These are phyloP conservation scores for Pythium sukuiense DNA, from an alignment of 352 stramenopile species.

Conservation along the genomic window DNA sequence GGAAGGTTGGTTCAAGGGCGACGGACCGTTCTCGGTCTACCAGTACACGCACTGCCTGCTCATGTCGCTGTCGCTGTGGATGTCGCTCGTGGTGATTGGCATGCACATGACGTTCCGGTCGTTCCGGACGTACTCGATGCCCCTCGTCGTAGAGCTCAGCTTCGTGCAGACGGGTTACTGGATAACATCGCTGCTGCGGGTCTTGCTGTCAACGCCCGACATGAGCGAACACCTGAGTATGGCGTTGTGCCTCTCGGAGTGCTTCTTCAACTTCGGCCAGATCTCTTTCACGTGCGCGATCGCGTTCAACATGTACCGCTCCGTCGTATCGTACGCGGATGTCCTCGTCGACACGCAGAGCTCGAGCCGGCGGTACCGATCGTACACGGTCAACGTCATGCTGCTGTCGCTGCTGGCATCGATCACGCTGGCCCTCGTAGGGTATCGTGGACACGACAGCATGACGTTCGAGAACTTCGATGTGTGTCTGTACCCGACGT, in stretches of 20 bases:
- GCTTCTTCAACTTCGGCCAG: slow-evolving; percentile 78
- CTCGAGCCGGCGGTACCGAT: slow-evolving; percentile 50
- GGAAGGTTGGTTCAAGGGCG: background rate
- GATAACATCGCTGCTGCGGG: slow-evolving; percentile 63
- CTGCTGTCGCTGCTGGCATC: slow-evolving; percentile 56
- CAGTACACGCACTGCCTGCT: slow-evolving; percentile 75
- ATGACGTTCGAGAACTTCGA: slow-evolving; percentile 41
- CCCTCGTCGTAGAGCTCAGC: slow-evolving; percentile 67
- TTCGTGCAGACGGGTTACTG: slow-evolving; percentile 72
- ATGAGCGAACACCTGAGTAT: slow-evolving; percentile 54
- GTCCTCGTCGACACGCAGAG: slow-evolving; percentile 70
- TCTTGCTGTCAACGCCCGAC: slow-evolving; percentile 46
- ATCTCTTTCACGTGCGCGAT: slow-evolving; percentile 81
- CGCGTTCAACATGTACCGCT: slow-evolving; percentile 81
- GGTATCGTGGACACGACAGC: slow-evolving; percentile 39
- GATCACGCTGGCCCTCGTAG: slow-evolving; percentile 60
- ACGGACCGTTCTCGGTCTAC: slow-evolving; percentile 21
- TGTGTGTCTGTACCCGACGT: slow-evolving; percentile 66
- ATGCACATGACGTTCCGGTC: slow-evolving; percentile 75
- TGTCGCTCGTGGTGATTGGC: slow-evolving; percentile 72
- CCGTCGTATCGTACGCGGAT: slow-evolving; percentile 73
- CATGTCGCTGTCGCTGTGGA: slow-evolving; percentile 75
- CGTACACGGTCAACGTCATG: slow-evolving; percentile 72
- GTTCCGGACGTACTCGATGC: slow-evolving; percentile 73
- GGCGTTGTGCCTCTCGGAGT: slow-evolving; percentile 70